Conservation (phyloP, 2,329 filamentous ascomycete species). For the Orbilia brochopaga region DNA sequence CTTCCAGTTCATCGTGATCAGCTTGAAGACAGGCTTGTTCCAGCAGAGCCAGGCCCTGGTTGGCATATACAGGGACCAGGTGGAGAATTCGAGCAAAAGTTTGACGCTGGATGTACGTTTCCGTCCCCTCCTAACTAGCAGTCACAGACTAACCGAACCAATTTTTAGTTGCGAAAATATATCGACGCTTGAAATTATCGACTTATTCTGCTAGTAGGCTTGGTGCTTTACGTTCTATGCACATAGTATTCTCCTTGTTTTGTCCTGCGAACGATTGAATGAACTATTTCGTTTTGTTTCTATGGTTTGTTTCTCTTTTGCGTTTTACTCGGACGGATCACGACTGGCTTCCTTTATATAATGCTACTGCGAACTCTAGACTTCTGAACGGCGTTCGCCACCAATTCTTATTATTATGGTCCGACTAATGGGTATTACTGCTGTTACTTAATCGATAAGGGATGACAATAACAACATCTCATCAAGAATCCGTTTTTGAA, state of each 20-base stretch:
- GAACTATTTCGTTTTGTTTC: constrained; percentile 1
- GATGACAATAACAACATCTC: too few species aligned
- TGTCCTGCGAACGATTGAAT: too few species aligned
- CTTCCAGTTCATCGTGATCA: constrained; percentile 99
- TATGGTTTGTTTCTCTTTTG: constrained; percentile 11
- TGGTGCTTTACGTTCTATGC: constrained; percentile 41
- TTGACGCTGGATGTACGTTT: constrained; percentile 90
- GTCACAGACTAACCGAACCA: neutral
- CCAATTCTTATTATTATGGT: neutral
- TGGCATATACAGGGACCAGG: constrained; percentile 93
- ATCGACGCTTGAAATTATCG: constrained; percentile 23
- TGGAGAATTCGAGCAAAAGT: constrained; percentile 87
- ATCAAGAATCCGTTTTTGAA: too few species aligned
- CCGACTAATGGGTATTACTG: neutral
- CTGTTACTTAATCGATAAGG: constrained; percentile 1
- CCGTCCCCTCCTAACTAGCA: neutral
- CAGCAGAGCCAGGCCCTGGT: constrained; percentile 95
- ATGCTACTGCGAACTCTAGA: constrained; percentile 20
- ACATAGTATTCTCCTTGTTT: constrained; percentile 12
- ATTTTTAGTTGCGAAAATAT: constrained; percentile 46
- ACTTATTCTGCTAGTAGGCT: constrained; percentile 1
- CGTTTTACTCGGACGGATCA: constrained; percentile 22
- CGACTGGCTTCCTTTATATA: constrained; percentile 9
- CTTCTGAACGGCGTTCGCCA: constrained; percentile 33
- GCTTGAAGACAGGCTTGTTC: constrained; percentile 91